Evolutionary conservation across 192 early-diverging fungal genomes (phyloP).

Genomic region (Coemansia sp.): DNA sequence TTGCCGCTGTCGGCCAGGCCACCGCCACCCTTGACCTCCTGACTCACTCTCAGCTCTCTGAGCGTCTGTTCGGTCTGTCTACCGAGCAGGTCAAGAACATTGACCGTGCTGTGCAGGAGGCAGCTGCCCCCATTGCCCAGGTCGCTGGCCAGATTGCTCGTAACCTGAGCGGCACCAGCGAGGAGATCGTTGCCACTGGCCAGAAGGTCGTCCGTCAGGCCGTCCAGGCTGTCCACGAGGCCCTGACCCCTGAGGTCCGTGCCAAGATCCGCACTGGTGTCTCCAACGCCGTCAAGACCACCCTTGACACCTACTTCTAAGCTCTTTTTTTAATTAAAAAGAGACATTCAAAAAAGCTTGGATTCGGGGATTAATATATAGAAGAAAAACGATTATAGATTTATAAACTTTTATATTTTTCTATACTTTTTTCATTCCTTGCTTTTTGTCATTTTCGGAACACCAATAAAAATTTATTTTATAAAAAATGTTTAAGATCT

Average conservation of each 20-base stretch:
- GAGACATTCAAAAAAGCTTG: background rate
- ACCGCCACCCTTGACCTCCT: conserved; percentile 55
- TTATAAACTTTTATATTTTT: background rate
- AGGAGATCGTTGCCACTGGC: conserved; percentile 51
- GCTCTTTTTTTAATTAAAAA: background rate
- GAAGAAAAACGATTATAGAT: background rate
- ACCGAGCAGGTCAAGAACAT: conserved; percentile 58
- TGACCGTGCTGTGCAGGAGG: conserved; percentile 55
- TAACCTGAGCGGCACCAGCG: conserved; percentile 52
- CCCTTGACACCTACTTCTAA: conserved; percentile 58
- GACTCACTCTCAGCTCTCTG: conserved; percentile 53
- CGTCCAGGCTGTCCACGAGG: conserved; percentile 54
- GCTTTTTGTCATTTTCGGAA: conserved; percentile 8
- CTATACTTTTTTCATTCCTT: background rate
- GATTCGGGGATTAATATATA: background rate
- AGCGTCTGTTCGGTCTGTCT: conserved; percentile 53
- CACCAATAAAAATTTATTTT: background rate
- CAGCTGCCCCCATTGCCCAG: conserved; percentile 55
- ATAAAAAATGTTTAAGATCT: too few species aligned
- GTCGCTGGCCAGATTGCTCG: conserved; percentile 55
- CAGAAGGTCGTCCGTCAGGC: conserved; percentile 58
- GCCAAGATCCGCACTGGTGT: conserved; percentile 56
- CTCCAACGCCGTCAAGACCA: conserved; percentile 56
- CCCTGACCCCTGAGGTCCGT: conserved; percentile 54
- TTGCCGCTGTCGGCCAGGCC: conserved; percentile 52